Evolutionary conservation across 2,329 filamentous ascomycete species (phyloP), one percentile per base, ranked within the genome.

Genomic region (Didymella segeticola): DNA sequence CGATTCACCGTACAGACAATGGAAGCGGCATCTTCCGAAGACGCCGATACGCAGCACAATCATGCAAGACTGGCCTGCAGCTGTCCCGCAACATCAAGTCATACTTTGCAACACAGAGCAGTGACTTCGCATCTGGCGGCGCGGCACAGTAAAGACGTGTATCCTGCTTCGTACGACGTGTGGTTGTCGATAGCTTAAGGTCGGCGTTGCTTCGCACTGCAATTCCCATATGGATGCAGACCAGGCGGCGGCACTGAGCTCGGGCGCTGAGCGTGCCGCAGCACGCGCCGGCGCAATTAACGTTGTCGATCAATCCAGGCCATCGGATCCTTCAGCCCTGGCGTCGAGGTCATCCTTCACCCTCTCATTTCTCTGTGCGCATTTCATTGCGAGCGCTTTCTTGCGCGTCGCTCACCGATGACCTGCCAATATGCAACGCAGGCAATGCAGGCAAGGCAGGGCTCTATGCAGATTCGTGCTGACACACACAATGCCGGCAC

Each of bases 221-320:
- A 26, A 31, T 33, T 34, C 23, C 31, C 17, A 27, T 12, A 45
- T 31, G 48, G 27, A 33, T 52, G 41, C 48, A 52, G 19, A 20
- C 36, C 23, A 39, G 34, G 30, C 48, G 9, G 19, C 17, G 43
- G 43, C 20, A 27, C 25, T 14, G 26, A 22, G 51, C 51, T 54
- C 23, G 46, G 46, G 36, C 45, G 17, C 34, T 38, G 11, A 6
- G 31, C 43, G 50, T 53, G 38, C 43, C 43, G 43, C 50, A 29
- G 23, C 23, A 54, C 33, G 39, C 42, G 15, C n/a, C n/a, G 42
- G 51, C 46, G 39, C 41, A 45, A 34, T 41, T 48, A 54, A 54
- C 51, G 45, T 54, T 54, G 51, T 54, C 51, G 51, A 54, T 54
- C 45, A 54, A 43, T 49, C 51, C 51, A 54, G 46, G 23, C 45